Evolutionary conservation across 2,329 filamentous ascomycete genomes (phyloP).

Genomic region (Zalaria obscura): DNA sequence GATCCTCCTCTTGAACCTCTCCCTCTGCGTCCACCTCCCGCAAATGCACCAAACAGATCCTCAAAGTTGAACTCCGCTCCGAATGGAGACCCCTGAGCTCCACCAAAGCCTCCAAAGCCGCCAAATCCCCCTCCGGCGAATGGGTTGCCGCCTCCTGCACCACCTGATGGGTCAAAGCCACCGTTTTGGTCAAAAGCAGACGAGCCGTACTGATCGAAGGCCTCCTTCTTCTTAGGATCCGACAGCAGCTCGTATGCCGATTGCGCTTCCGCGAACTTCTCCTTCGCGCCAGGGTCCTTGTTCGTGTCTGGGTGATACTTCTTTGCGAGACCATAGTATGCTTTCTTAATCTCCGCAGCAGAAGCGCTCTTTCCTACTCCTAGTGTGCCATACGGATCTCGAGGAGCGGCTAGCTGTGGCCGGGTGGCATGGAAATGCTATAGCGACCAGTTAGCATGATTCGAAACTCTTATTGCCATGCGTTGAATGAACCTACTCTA

Average conservation of each 20-base stretch:
- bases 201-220: slow-evolving; percentile 80
- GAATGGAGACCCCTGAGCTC: slow-evolving; percentile 43
- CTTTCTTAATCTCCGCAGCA: slow-evolving; percentile 85
- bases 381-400: slow-evolving; percentile 78
- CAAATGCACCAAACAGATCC: slow-evolving; percentile 83
- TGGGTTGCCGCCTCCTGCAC: slow-evolving; percentile 46
- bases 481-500: slow-evolving; percentile 13
- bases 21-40: slow-evolving; percentile 40
- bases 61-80: slow-evolving; percentile 86
- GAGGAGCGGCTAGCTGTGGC: slow-evolving; percentile 29
- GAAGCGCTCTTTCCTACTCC: slow-evolving; percentile 75
- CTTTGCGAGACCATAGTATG: slow-evolving; percentile 94
- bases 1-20: slow-evolving; percentile 41
- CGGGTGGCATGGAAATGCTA: slow-evolving; percentile 50
- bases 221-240: slow-evolving; percentile 82
- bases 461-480: slow-evolving; percentile 6
- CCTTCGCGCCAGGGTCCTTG: slow-evolving; percentile 85
- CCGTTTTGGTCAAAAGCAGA: slow-evolving; percentile 53
- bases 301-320: slow-evolving; percentile 98
- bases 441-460: slow-evolving; percentile 12
- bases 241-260: slow-evolving; percentile 87
- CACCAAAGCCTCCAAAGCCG: slow-evolving; percentile 28
- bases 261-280: slow-evolving; percentile 87
- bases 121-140: slow-evolving; percentile 44
- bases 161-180: slow-evolving; percentile 58